Evolutionary conservation across 2,329 filamentous ascomycete species (phyloP), one percentile per base, ranked within the genome.

Genomic region (Diaporthe sp.): DNA sequence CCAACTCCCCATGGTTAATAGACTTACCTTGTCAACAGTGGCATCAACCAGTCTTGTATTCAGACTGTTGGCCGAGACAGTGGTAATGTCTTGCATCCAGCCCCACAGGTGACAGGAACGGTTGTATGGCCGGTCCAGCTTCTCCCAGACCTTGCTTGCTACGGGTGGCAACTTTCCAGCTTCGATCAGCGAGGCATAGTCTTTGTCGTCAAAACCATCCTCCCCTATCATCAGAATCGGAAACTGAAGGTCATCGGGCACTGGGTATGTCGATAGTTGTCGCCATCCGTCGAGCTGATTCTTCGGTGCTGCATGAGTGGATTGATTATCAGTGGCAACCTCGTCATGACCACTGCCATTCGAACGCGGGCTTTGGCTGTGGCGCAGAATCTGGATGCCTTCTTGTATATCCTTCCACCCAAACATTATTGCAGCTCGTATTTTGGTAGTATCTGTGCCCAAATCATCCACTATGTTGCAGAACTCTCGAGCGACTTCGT

Each of bases 31-130:
- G 61, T 74, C 73, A 22, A 74, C 71, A 5, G 66, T 71, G 12
- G 71, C 71, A 44, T 94, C 90, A 58, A 96, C 90, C 76, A 92
- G 88, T 77, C 90, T 93, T 30, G 90, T 89, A 58, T 93, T 91
- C 1, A 89, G 89, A 30, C 89, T 87, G 79, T 96, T 95, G 75
- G 92, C 92, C 4, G 93, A 94, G 69, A 96, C 83, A 0, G 93
- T 95, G 1, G 92, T 93, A 35, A 89, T 80, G 0, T 87, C 85
- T 12, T 85, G 83, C 13, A 86, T 86, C 94, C 94, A 96, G 22
- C 93, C 93, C 79, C 92, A 91, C 70, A 93, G 84, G 79, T 95
- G 94, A 12, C 94, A 93, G 27, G 92, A 92, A 70, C 87, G 83
- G 78, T 94, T 95, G 73, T 85, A 84, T 37, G 82, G 81, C 7